A percentile compares a stretch with the other conserved stretches of the same genome.
Conservation (phyloP, 352 stramenopile species). For the Globisporangium carolinianum region DNA sequence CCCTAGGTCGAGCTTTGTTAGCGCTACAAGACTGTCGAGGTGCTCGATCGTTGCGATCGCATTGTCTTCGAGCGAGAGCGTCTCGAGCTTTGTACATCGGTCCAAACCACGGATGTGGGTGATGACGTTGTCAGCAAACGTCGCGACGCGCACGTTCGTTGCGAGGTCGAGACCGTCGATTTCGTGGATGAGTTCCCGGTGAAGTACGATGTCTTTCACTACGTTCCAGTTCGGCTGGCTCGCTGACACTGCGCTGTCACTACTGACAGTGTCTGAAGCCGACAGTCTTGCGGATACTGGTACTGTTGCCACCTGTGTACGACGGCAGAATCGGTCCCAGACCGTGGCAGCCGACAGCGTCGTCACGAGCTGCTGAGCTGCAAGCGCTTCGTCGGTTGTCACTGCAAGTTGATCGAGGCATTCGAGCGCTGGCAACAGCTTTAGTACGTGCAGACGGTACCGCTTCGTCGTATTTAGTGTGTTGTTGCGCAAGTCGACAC, state of each 20-base stretch:
- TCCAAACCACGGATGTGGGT: conserved; percentile 46
- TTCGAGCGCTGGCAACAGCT: conserved; percentile 30
- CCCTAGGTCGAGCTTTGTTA: conserved; percentile 76
- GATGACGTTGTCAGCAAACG: conserved; percentile 70
- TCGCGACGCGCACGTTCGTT: conserved; percentile 49
- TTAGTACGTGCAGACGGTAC: conserved; percentile 60
- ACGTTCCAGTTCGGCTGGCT: conserved; percentile 27
- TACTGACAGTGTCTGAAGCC: conserved; percentile 22
- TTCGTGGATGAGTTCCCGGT: conserved; percentile 42
- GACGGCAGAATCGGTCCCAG: conserved; percentile 19
- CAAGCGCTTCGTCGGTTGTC: conserved; percentile 25
- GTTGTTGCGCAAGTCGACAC: conserved; percentile 70
- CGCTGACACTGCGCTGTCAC: neutral
- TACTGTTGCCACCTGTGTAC: neutral
- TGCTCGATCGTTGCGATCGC: conserved; percentile 62
- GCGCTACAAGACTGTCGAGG: conserved; percentile 36
- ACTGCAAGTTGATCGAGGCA: conserved; percentile 50
- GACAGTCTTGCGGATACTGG: conserved; percentile 4
- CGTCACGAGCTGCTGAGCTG: conserved; percentile 32
- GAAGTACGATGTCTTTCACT: conserved; percentile 60
- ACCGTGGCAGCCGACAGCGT: conserved; percentile 40
- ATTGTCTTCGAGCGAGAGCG: conserved; percentile 77
- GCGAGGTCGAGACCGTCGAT: conserved; percentile 53
- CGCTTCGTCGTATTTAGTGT: conserved; percentile 49
- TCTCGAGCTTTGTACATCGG: conserved; percentile 55